Evolutionary conservation across 140 eudicot genomes (phyloP).

Genomic region (Erigeron philadelphicus): DNA sequence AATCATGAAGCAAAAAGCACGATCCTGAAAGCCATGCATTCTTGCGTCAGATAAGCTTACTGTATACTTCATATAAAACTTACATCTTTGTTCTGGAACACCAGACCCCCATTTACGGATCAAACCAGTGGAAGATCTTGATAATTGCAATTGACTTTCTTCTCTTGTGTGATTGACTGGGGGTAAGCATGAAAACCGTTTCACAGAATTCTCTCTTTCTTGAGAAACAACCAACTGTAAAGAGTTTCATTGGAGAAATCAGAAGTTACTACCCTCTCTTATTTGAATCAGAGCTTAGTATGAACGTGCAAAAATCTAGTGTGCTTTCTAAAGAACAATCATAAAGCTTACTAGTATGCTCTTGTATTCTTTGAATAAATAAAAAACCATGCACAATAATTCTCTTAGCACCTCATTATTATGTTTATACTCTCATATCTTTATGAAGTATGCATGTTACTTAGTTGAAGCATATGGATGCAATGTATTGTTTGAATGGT

Average conservation of each 20-base stretch:
- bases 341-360: background rate
- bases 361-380: constrained; percentile 8
- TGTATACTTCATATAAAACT: constrained; percentile 24
- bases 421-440: background rate
- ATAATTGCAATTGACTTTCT: constrained; percentile 61
- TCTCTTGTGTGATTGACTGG: constrained; percentile 64
- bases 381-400: constrained; percentile 12
- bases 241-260: constrained; percentile 12
- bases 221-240: constrained; percentile 61
- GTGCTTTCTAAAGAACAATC: constrained; percentile 1
- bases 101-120: constrained; percentile 63
- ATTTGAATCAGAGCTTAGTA: constrained; percentile 4
- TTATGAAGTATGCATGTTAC: background rate
- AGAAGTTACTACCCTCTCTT: constrained; percentile 12
- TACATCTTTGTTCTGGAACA: constrained; percentile 65
- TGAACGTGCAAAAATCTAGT: constrained; percentile 1
- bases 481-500: too few species aligned
- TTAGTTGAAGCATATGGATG: too few species aligned
- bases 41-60: constrained; percentile 5
- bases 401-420: constrained; percentile 19
- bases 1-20: constrained; percentile 4
- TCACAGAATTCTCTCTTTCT: constrained; percentile 67
- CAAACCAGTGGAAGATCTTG: constrained; percentile 57
- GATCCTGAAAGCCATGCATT: background rate
- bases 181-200: constrained; percentile 49